These are phyloP conservation scores for Ophiosphaerella narmari DNA, from an alignment of 2,329 filamentous ascomycete genomes.

Conservation along the genomic window DNA sequence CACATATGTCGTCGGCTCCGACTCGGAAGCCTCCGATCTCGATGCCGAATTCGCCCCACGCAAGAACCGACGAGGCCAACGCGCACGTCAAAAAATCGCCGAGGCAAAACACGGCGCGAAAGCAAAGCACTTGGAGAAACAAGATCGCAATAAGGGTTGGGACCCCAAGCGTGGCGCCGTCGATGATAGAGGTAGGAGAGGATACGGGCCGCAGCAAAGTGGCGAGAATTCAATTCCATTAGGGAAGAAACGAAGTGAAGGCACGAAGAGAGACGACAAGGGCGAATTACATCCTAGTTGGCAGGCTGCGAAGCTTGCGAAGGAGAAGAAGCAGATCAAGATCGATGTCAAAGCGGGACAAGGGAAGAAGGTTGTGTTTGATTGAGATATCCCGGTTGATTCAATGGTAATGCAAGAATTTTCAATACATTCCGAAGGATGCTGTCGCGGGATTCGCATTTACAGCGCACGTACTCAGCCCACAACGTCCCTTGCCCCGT, in stretches of 20 bases:
- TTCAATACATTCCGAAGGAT: too few species aligned
- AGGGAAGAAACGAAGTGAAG: constrained; percentile 32
- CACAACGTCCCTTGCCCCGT: too few species aligned
- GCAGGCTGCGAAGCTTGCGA: constrained; percentile 65
- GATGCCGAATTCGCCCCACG: constrained; percentile 57
- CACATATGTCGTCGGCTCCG: constrained; percentile 78
- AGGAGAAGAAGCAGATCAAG: constrained; percentile 57
- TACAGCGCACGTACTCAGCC: too few species aligned
- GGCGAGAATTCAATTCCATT: constrained; percentile 40
- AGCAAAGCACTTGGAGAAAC: constrained; percentile 68
- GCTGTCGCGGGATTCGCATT: too few species aligned
- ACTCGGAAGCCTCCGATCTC: constrained; percentile 69
- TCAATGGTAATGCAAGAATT: too few species aligned
- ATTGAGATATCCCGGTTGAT: constrained; percentile 45
- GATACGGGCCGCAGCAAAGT: constrained; percentile 32
- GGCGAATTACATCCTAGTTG: constrained; percentile 67
- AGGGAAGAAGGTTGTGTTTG: constrained; percentile 68
- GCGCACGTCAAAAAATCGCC: constrained; percentile 76
- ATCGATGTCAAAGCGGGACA: constrained; percentile 51
- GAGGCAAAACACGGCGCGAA: constrained; percentile 77
- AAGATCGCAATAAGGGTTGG: constrained; percentile 59
- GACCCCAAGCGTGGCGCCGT: constrained; percentile 63
- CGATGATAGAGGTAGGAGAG: constrained; percentile 26
- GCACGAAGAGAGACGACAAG: constrained; percentile 54
- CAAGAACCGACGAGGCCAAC: constrained; percentile 78